Base-by-base conservation (phyloP, 2,329 filamentous ascomycete genomes). In the Epicoccum nigrum region DNA sequence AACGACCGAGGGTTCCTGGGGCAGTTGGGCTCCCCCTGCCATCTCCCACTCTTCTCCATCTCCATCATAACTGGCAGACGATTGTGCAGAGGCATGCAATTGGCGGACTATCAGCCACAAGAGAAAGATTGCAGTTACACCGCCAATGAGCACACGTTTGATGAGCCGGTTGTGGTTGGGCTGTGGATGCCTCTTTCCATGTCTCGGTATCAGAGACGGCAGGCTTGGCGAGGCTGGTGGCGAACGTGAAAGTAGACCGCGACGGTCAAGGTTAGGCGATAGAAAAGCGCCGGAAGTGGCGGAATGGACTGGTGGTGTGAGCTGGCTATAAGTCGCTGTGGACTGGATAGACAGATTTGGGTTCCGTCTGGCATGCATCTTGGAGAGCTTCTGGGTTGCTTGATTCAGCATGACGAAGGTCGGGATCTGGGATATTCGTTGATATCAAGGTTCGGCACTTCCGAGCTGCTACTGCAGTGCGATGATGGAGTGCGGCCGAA, bases 181-280 rank as follows among this genome's bases (percentile, higher is more conserved):
- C n/a, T 82, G 76, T 34, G 78, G 75, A 16, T 79, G 78, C 40
- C 84, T 82, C 72, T 87, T 86, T 65, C 86, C 82, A 65, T 84
- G 83, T 55, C 86, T 81, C 12, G 85, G 85, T 28, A 88, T 77
- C 45, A 89, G 79, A 12, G 84, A 85, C 11, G 87, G 89, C 41
- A 92, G 81, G 56, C 84, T 83, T 2, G 87, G 88, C 2, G 86
- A 93, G 27, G 83, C 82, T 4, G 87, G 86, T 20, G 87, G 89
- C 20, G 83, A 86, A 70, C 84, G 86, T 60, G 89, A 80, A 56
- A 89, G 84, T 63, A 86, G 27, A 81, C 86, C 20, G 80, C 86
- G 41, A 34, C 67, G 67, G 13, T 71, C 66, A 25, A 70, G 56
- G 6, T 66, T 67, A 15, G 72, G 69, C 12, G 68, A 71, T 16